phyloP scores from a whole-genome alignment of 2,329 filamentous ascomycete genomes.

The Akanthomyces uredinophilus region DNA sequence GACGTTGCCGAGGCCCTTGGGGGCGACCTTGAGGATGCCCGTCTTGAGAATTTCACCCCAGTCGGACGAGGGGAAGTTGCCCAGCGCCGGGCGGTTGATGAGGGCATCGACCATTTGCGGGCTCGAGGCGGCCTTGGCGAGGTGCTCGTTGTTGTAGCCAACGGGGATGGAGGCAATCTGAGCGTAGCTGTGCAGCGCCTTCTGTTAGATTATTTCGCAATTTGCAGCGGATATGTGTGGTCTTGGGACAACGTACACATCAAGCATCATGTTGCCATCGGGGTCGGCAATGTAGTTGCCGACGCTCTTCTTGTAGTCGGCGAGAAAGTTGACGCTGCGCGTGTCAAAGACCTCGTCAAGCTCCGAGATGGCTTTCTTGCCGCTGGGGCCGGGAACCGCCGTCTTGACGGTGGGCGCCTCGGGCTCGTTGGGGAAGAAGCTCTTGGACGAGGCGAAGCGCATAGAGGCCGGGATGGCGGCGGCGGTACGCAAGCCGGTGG shows the following conservation, averaged over 20 bases:
- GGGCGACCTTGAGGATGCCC: slow-evolving; percentile 76
- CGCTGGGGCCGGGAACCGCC: slow-evolving; percentile 70
- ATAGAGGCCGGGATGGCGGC: slow-evolving; percentile 19
- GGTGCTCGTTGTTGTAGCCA: slow-evolving; percentile 83
- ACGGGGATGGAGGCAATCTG: slow-evolving; percentile 92
- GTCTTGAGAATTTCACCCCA: slow-evolving; percentile 76
- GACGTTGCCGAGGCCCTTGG: slow-evolving; percentile 78
- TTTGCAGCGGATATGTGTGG: too few relatives aligned
- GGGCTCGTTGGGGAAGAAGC: slow-evolving; percentile 47
- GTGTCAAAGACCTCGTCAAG: slow-evolving; percentile 80
- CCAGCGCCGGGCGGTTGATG: slow-evolving; percentile 83
- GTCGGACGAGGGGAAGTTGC: slow-evolving; percentile 83
- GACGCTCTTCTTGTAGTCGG: slow-evolving; percentile 66
- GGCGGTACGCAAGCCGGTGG: background rate
- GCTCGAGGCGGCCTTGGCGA: slow-evolving; percentile 64
- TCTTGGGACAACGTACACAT: slow-evolving; percentile 57
- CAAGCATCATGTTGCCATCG: slow-evolving; percentile 67
- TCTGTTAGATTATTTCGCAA: background rate
- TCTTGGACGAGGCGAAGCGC: slow-evolving; percentile 30
- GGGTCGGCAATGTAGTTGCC: slow-evolving; percentile 79
- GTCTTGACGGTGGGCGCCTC: slow-evolving; percentile 49
- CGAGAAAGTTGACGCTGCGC: slow-evolving; percentile 76
- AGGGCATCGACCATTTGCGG: slow-evolving; percentile 75
- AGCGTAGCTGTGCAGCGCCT: slow-evolving; percentile 54
- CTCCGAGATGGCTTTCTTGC: slow-evolving; percentile 62